Percentiles rank a stretch among this genome's conserved stretches.
Conservation (phyloP, 2,329 filamentous ascomycete genomes). For the Penicillium sp. region DNA sequence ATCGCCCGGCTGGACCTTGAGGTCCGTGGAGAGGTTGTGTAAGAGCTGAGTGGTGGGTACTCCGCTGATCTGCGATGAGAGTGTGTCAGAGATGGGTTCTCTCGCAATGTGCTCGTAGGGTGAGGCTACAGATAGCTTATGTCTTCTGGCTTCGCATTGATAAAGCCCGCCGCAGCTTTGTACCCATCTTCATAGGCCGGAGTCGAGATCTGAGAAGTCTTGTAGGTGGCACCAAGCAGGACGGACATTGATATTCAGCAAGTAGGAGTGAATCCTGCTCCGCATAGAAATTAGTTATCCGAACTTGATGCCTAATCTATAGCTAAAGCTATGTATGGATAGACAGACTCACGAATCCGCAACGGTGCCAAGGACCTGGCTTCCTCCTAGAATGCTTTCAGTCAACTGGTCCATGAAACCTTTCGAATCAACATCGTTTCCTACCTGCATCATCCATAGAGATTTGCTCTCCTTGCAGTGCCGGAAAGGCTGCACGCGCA, state of each 20-base stretch:
- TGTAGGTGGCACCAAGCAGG: conserved; percentile 73
- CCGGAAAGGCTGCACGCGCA: conserved; percentile 66
- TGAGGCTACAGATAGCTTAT: conserved; percentile 43
- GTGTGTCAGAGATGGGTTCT: neutral
- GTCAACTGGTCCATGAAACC: neutral
- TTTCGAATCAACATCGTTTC: neutral
- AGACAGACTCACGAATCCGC: conserved; percentile 60
- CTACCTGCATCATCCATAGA: conserved; percentile 69
- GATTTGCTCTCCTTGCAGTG: conserved; percentile 66
- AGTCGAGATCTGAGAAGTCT: conserved; percentile 61
- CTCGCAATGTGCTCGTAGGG: too few relatives aligned
- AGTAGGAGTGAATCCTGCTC: conserved; percentile 64
- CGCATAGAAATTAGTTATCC: neutral
- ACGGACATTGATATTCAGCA: conserved; percentile 68
- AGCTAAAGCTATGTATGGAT: neutral
- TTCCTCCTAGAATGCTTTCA: conserved; percentile 56
- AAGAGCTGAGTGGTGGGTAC: conserved; percentile 75
- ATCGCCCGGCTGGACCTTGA: conserved; percentile 58
- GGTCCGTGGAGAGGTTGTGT: conserved; percentile 65
- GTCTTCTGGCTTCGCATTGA: conserved; percentile 68
- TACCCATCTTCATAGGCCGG: conserved; percentile 62
- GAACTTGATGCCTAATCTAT: neutral
- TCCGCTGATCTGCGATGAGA: conserved; percentile 44
- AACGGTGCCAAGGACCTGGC: conserved; percentile 67
- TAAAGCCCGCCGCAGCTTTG: conserved; percentile 67